These are phyloP conservation scores for Gastrodia elata DNA, from an alignment of 106 monocot species.

Conservation along the genomic window DNA sequence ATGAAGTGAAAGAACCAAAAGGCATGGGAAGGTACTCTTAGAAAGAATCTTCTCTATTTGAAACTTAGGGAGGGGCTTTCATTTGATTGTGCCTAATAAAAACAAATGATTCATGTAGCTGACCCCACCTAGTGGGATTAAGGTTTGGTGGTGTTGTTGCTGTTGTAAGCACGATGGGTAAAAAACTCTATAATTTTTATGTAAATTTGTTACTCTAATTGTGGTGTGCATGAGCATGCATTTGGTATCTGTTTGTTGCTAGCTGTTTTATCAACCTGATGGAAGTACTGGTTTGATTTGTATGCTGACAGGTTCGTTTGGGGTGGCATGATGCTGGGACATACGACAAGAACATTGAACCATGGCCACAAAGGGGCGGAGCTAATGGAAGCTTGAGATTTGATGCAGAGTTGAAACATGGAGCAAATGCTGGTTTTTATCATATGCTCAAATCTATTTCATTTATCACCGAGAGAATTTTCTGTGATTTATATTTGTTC, in stretches of 20 bases:
- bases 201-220: background rate
- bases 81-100: no score
- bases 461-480: background rate
- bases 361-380: slow-evolving; percentile 87
- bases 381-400: slow-evolving; percentile 93
- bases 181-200: background rate
- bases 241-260: background rate
- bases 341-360: slow-evolving; percentile 89
- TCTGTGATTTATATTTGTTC: slow-evolving; percentile 8
- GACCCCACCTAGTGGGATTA: no score
- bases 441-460: background rate
- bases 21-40: no score
- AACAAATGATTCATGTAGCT: no score
- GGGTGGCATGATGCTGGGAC: slow-evolving; percentile 99
- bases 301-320: slow-evolving; percentile 53
- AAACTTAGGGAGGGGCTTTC: no score
- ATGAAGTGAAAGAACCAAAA: no score
- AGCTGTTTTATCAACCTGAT: background rate
- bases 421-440: slow-evolving; percentile 77
- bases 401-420: slow-evolving; percentile 85
- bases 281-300: slow-evolving; percentile 1
- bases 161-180: background rate
- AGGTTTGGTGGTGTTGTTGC: no score
- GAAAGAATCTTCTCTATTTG: no score
- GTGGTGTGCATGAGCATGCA: background rate